These are phyloP conservation scores for Apostasia shenzhenica DNA, from an alignment of 106 monocot species.

Conservation along the genomic window DNA sequence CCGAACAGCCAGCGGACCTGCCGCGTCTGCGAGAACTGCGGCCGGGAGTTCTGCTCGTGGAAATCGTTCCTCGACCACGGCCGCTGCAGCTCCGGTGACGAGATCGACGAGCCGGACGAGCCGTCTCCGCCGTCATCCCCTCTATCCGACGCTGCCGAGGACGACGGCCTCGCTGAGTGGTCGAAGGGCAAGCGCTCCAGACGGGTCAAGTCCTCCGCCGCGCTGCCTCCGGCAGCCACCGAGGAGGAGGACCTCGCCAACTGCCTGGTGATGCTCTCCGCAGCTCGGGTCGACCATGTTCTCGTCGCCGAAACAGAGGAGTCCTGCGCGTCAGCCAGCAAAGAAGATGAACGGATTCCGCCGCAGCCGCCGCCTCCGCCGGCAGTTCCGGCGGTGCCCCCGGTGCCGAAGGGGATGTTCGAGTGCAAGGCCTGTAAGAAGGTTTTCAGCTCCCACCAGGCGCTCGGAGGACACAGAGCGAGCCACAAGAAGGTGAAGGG, in stretches of 20 bases:
- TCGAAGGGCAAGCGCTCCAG: constrained; percentile 62
- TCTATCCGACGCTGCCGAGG: constrained; percentile 16
- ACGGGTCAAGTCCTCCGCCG: constrained; percentile 7
- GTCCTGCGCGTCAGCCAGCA: constrained; percentile 50
- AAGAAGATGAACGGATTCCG: constrained; percentile 25
- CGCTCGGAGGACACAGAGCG: constrained; percentile 69
- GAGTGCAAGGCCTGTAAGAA: constrained; percentile 70
- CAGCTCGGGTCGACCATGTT: constrained; percentile 27
- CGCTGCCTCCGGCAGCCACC: neutral
- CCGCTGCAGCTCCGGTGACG: constrained; percentile 27
- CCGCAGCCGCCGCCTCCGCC: neutral
- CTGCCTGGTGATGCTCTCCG: constrained; percentile 61
- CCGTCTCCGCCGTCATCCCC: constrained; percentile 2
- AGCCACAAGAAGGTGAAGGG: constrained; percentile 82
- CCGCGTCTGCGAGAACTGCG: constrained; percentile 56
- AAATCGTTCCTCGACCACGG: constrained; percentile 66
- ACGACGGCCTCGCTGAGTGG: constrained; percentile 18
- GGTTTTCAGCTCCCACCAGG: constrained; percentile 61
- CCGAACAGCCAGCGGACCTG: constrained; percentile 27
- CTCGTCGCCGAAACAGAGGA: constrained; percentile 35
- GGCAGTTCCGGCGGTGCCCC: neutral
- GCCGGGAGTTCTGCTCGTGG: constrained; percentile 66
- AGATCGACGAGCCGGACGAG: constrained; percentile 1
- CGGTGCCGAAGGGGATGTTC: constrained; percentile 1
- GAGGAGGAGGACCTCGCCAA: constrained; percentile 84